Conservation (phyloP, 2,329 filamentous ascomycete genomes). For the Grosmannia clavigera region DNA sequence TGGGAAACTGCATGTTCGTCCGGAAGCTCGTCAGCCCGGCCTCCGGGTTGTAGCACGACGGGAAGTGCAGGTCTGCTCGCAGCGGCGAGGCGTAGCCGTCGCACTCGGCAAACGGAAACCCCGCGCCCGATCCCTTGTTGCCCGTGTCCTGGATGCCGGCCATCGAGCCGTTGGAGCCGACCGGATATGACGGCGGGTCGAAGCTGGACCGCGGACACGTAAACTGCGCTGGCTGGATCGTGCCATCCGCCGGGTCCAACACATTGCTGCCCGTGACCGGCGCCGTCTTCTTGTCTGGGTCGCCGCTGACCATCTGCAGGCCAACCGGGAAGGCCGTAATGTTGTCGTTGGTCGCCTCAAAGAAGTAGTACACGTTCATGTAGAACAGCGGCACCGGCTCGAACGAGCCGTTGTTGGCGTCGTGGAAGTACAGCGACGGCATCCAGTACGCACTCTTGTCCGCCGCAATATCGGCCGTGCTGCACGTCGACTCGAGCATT, state of each 20-base stretch:
- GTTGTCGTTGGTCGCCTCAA: slow-evolving; percentile 50
- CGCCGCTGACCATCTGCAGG: slow-evolving; percentile 59
- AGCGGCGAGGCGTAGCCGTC: slow-evolving; percentile 48
- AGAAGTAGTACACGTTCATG: slow-evolving; percentile 68
- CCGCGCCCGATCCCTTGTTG: slow-evolving; percentile 44
- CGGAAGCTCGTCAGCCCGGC: slow-evolving; percentile 46
- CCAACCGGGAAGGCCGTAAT: slow-evolving; percentile 58
- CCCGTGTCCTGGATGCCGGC: slow-evolving; percentile 42
- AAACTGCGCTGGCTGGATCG: slow-evolving; percentile 42
- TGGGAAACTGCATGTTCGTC: slow-evolving; percentile 56
- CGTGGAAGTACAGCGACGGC: slow-evolving; percentile 55
- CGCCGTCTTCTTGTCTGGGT: slow-evolving; percentile 43
- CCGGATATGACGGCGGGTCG: slow-evolving; percentile 38
- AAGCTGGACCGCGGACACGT: slow-evolving; percentile 45
- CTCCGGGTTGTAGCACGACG: slow-evolving; percentile 59
- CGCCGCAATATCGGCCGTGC: slow-evolving; percentile 53
- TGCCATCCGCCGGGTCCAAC: slow-evolving; percentile 38
- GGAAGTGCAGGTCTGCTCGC: slow-evolving; percentile 58
- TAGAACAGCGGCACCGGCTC: slow-evolving; percentile 58
- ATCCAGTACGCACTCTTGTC: slow-evolving; percentile 72
- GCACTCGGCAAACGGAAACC: slow-evolving; percentile 61
- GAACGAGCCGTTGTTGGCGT: slow-evolving; percentile 49
- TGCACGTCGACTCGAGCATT: slow-evolving; percentile 52
- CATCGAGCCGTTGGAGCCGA: slow-evolving; percentile 38
- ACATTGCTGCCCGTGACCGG: slow-evolving; percentile 38